Conservation (phyloP, 2,329 filamentous ascomycete genomes). For the Stachybotrys elegans region DNA sequence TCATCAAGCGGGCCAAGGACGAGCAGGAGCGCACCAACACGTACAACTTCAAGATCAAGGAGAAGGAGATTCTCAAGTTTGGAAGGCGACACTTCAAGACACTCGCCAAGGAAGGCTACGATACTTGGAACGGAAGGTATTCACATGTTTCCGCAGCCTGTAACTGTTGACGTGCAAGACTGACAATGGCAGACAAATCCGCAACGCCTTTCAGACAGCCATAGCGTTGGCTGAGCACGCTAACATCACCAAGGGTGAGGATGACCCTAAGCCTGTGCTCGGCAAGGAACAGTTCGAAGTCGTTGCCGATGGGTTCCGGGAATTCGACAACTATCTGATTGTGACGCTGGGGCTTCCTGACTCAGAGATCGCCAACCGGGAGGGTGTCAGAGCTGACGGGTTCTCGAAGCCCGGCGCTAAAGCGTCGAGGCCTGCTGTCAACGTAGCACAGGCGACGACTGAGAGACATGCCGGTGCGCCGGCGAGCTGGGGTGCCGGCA, state of each 20-base stretch:
- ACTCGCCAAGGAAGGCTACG: constrained; percentile 2
- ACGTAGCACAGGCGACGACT: background rate
- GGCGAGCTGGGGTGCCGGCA: background rate
- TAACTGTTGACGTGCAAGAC: background rate
- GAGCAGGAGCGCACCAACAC: background rate
- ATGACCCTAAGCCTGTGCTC: constrained; percentile 3
- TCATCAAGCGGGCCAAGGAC: constrained; percentile 5
- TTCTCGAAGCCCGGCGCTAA: background rate
- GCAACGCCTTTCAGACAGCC: constrained; percentile 18
- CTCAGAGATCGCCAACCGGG: background rate
- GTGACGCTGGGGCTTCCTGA: constrained; percentile 1
- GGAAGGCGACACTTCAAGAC: constrained; percentile 2
- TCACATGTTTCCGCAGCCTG: background rate
- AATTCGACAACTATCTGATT: constrained; percentile 9
- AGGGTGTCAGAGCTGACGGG: constrained; percentile 2
- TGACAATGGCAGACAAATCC: constrained; percentile 13
- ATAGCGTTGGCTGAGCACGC: constrained; percentile 13
- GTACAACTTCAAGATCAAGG: constrained; percentile 4
- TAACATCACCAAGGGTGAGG: background rate
- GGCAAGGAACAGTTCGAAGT: constrained; percentile 7
- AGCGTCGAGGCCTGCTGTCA: background rate
- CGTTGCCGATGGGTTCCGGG: constrained; percentile 5
- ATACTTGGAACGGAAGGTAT: constrained; percentile 15
- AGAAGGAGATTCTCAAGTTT: constrained; percentile 6
- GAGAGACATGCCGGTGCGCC: background rate